phyloP scores from a whole-genome alignment of 2,329 filamentous ascomycete species.

The Septoria petroselini region DNA sequence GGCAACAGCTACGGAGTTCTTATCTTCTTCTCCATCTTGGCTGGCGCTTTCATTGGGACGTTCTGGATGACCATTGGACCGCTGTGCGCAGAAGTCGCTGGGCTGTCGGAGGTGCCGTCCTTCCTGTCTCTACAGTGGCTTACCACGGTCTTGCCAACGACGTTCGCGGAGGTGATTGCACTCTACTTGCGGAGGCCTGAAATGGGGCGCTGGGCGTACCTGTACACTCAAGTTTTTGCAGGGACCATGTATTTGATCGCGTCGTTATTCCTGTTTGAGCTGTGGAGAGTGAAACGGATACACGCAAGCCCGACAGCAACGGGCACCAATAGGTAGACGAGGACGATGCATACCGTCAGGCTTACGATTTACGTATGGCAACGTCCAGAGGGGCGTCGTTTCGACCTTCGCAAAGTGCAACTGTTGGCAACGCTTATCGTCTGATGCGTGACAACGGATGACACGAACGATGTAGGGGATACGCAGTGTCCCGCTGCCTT shows the following conservation, averaged over 20 bases:
- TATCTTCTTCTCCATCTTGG: conserved; percentile 45
- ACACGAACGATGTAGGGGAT: too few species aligned
- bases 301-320: background rate
- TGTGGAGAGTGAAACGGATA: conserved; percentile 29
- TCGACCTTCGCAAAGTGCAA: too few species aligned
- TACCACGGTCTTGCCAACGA: conserved; percentile 39
- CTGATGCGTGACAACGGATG: too few species aligned
- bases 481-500: too few species aligned
- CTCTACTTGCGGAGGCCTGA: conserved; percentile 39
- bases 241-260: conserved; percentile 40
- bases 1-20: conserved; percentile 44
- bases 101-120: conserved; percentile 42
- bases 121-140: conserved; percentile 42
- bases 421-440: too few species aligned
- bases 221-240: conserved; percentile 43
- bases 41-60: conserved; percentile 47
- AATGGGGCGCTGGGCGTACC: conserved; percentile 32
- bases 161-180: conserved; percentile 44
- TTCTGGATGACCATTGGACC: conserved; percentile 50
- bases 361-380: too few species aligned
- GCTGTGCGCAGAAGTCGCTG: conserved; percentile 43
- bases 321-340: too few species aligned
- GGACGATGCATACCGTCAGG: too few species aligned
- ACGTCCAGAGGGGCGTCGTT: too few species aligned
- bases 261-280: conserved; percentile 36